Percentiles rank a stretch among this genome's conserved stretches.
Conservation (phyloP, 495 filamentous ascomycete genomes). For the Rostrohypoxylon terebratum region DNA sequence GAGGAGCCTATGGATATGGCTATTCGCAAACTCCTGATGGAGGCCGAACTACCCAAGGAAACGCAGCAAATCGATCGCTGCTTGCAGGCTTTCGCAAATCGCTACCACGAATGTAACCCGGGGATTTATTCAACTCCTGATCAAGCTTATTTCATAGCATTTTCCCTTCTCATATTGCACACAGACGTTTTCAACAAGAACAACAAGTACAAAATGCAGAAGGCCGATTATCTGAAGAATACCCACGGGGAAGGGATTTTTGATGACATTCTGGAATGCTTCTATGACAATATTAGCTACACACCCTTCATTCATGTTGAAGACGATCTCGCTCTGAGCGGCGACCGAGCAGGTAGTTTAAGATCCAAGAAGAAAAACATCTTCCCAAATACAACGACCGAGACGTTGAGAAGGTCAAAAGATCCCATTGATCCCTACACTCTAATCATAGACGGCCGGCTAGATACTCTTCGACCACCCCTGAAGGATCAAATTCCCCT, state of each 20-base stretch:
- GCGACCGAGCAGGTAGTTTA: slow-evolving; percentile 77
- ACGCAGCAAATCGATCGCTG: slow-evolving; percentile 98
- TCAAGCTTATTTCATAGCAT: slow-evolving; percentile 96
- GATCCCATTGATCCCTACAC: slow-evolving; percentile 96
- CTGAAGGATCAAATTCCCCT: slow-evolving; percentile 91
- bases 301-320: slow-evolving; percentile 98
- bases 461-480: slow-evolving; percentile 83
- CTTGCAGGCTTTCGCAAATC: slow-evolving; percentile 91
- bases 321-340: slow-evolving; percentile 85
- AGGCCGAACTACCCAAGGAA: slow-evolving; percentile 94
- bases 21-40: slow-evolving; percentile 93
- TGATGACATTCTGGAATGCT: slow-evolving; percentile 92
- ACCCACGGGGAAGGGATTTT: slow-evolving; percentile 88
- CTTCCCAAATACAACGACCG: slow-evolving; percentile 74
- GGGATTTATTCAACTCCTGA: slow-evolving; percentile 93
- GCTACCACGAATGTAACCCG: slow-evolving; percentile 98
- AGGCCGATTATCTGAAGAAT: slow-evolving; percentile 94
- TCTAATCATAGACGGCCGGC: slow-evolving; percentile 86
- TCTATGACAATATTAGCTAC: slow-evolving; percentile 98
- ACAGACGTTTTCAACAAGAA: slow-evolving; percentile 99
- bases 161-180: slow-evolving; percentile 94
- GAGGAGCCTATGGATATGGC: slow-evolving; percentile 98
- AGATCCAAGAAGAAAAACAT: slow-evolving; percentile 75
- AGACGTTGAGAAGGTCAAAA: slow-evolving; percentile 73
- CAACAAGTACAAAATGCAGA: slow-evolving; percentile 99